A percentile compares a stretch with the other conserved stretches of the same genome.
phyloP scores from a whole-genome alignment of 2,329 filamentous ascomycete genomes.

The Aspergillus uvarum region DNA sequence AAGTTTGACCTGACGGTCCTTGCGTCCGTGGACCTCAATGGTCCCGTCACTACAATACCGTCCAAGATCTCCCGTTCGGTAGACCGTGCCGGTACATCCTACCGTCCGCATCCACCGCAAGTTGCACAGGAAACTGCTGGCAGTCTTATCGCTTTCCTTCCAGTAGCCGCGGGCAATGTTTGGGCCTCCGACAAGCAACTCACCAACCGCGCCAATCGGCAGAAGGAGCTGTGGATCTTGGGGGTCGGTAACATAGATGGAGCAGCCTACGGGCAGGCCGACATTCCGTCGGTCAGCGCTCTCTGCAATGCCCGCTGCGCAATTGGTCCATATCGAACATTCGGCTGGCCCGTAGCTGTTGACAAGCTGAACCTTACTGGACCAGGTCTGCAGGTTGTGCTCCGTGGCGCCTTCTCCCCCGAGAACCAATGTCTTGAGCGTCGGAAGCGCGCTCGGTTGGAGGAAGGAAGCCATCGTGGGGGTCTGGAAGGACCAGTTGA shows the following conservation, averaged over 20 bases:
- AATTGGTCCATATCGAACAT: background rate
- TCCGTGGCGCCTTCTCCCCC: too few relatives aligned
- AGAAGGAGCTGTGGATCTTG: conserved; percentile 16
- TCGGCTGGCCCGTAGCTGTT: background rate
- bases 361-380: background rate
- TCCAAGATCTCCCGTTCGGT: background rate
- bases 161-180: conserved; percentile 44
- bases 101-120: conserved; percentile 10
- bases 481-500: conserved; percentile 30
- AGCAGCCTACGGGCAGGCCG: background rate
- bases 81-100: background rate
- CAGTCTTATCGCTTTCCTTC: conserved; percentile 24
- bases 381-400: background rate
- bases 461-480: background rate
- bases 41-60: background rate
- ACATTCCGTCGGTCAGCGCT: background rate
- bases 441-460: background rate
- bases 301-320: background rate
- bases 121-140: conserved; percentile 15
- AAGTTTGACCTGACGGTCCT: conserved; percentile 1
- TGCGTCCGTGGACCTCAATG: background rate
- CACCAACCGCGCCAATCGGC: conserved; percentile 44
- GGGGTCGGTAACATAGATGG: conserved; percentile 19
- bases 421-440: too few relatives aligned
- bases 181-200: conserved; percentile 46